Percentiles rank a stretch among this genome's conserved stretches.
phyloP scores from a whole-genome alignment of 768 basidiomycete genomes.

The Pleurotus eryngii region DNA sequence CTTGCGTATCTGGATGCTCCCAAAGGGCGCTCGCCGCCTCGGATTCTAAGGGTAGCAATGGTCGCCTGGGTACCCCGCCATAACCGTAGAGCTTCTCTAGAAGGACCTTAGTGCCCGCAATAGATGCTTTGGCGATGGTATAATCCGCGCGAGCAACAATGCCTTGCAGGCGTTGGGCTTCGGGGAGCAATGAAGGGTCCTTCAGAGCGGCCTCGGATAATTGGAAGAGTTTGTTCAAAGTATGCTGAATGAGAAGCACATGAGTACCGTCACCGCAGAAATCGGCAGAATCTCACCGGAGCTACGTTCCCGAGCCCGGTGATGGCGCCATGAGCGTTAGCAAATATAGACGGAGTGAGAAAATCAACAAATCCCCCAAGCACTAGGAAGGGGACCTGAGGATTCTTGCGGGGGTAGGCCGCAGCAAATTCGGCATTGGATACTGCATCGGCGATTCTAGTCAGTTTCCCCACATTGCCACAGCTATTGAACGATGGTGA shows the following conservation, averaged over 20 bases:
- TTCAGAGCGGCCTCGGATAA: slow-evolving; percentile 54
- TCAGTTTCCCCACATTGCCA: slow-evolving; percentile 89
- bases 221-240: slow-evolving; percentile 59
- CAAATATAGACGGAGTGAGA: slow-evolving; percentile 67
- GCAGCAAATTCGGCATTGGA: slow-evolving; percentile 53
- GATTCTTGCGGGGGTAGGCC: slow-evolving; percentile 64
- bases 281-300: slow-evolving; percentile 42
- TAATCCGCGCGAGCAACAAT: slow-evolving; percentile 79
- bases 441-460: slow-evolving; percentile 72
- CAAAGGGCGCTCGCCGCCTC: slow-evolving; percentile 59
- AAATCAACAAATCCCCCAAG: slow-evolving; percentile 87
- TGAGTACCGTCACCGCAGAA: slow-evolving; percentile 8
- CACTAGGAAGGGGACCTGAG: slow-evolving; percentile 72
- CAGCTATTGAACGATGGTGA: slow-evolving; percentile 45
- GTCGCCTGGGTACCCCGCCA: slow-evolving; percentile 75
- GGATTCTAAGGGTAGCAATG: slow-evolving; percentile 64
- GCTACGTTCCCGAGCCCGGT: slow-evolving; percentile 85
- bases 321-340: slow-evolving; percentile 83
- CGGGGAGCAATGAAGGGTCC: slow-evolving; percentile 55
- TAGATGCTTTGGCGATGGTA: slow-evolving; percentile 71
- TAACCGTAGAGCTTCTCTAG: slow-evolving; percentile 76
- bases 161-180: slow-evolving; percentile 75
- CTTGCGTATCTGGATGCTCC: slow-evolving; percentile 69
- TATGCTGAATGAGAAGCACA: slow-evolving; percentile 35
- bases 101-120: slow-evolving; percentile 82